Conservation (phyloP, 768 basidiomycete species). For the Phylloporus sp. region DNA sequence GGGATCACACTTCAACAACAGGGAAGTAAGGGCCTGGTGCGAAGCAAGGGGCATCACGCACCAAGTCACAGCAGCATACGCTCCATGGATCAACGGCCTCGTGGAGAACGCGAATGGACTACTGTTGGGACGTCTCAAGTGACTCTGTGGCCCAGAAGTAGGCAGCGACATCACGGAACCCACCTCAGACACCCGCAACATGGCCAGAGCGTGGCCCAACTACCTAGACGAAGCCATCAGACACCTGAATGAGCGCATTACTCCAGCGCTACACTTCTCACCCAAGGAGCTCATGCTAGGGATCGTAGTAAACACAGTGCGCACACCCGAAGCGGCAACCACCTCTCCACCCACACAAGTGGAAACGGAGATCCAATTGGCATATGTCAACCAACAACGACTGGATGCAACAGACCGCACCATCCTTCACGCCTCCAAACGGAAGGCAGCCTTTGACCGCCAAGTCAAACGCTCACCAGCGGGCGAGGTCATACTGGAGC, state of each 20-base stretch:
- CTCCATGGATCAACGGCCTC: constrained; percentile 39
- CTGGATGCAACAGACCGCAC: too few relatives aligned
- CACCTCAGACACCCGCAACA: background rate
- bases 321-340: background rate
- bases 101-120: constrained; percentile 32
- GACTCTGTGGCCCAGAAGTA: constrained; percentile 32
- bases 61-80: constrained; percentile 29
- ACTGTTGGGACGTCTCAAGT: constrained; percentile 24
- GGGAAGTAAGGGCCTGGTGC: constrained; percentile 29
- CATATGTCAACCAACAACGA: too few relatives aligned
- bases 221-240: background rate
- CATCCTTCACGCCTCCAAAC: too few relatives aligned
- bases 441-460: too few relatives aligned
- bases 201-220: background rate
- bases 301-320: background rate
- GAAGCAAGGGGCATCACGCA: constrained; percentile 12
- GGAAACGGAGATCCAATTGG: too few relatives aligned
- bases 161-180: constrained; percentile 17
- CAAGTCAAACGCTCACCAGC: too few relatives aligned
- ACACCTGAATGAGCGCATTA: background rate
- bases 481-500: too few relatives aligned
- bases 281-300: background rate
- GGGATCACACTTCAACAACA: constrained; percentile 34
- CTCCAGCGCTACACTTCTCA: background rate
- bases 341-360: too few relatives aligned